Conservation (phyloP, 2,329 filamentous ascomycete species). For the Fusarium duplospermum region DNA sequence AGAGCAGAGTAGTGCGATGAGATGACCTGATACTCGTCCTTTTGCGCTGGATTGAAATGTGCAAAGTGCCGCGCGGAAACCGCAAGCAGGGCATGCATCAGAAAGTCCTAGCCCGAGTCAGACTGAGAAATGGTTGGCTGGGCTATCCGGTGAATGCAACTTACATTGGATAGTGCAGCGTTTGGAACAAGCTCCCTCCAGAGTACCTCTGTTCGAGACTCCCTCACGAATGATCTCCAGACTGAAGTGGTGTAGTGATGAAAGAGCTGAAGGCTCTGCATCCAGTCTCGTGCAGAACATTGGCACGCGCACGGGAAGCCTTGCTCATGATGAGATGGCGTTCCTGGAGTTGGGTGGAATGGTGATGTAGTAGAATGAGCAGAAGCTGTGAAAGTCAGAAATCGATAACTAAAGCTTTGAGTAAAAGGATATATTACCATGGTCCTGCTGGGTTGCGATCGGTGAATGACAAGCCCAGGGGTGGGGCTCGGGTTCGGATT, state of each 20-base stretch:
- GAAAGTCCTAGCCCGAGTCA: background rate
- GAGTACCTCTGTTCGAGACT: background rate
- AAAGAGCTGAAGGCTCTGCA: background rate
- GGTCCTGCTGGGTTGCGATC: background rate
- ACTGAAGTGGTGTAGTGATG: background rate
- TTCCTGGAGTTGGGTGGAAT: background rate
- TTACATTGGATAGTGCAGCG: background rate
- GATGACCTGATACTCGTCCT: background rate
- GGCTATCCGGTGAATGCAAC: background rate
- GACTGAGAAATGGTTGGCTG: background rate
- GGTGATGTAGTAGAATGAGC: background rate
- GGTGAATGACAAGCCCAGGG: background rate
- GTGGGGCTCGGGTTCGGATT: background rate
- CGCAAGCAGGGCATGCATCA: background rate
- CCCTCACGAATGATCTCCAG: background rate
- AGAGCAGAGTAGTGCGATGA: background rate
- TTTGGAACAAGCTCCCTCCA: background rate
- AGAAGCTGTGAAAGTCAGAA: background rate
- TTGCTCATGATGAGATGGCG: background rate
- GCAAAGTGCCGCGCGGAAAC: background rate
- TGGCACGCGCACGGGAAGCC: background rate
- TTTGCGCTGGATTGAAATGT: background rate
- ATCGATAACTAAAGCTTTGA: background rate
- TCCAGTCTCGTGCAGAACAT: background rate
- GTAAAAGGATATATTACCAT: background rate